A percentile compares a stretch with the other conserved stretches of the same genome.
These are phyloP conservation scores for Hemileccinum rubropunctum DNA, from an alignment of 768 basidiomycete genomes.

Conservation along the genomic window DNA sequence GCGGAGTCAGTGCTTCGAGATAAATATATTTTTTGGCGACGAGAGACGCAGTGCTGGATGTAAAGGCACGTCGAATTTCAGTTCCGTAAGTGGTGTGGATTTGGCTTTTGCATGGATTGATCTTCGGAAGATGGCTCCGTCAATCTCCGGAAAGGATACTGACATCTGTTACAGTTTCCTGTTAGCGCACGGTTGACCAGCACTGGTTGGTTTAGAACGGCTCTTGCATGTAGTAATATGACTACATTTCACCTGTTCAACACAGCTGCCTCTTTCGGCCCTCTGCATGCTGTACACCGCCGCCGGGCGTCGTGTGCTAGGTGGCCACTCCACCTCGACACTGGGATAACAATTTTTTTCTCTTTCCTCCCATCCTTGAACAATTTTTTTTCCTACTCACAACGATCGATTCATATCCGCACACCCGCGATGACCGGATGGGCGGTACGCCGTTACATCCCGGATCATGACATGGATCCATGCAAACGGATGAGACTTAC, in stretches of 20 bases:
- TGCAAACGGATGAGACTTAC: constrained; percentile 7
- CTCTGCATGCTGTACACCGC: background rate
- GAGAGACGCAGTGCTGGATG: constrained; percentile 3
- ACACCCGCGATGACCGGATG: constrained; percentile 30
- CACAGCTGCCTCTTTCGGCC: constrained; percentile 14
- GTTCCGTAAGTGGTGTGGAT: constrained; percentile 31
- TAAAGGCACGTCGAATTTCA: constrained; percentile 24
- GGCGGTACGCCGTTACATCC: constrained; percentile 22
- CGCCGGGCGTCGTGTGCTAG: background rate
- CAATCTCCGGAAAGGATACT: constrained; percentile 28
- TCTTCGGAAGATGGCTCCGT: constrained; percentile 32
- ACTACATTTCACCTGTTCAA: constrained; percentile 1
- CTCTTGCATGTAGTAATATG: constrained; percentile 14
- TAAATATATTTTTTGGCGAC: constrained; percentile 10
- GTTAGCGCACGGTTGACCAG: constrained; percentile 7
- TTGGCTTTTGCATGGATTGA: constrained; percentile 33
- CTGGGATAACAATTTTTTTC: background rate
- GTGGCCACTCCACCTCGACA: background rate
- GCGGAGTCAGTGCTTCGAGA: constrained; percentile 22
- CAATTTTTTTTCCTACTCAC: constrained; percentile 21
- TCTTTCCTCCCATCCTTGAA: constrained; percentile 5
- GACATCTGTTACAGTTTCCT: constrained; percentile 11
- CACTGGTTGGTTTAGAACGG: constrained; percentile 16
- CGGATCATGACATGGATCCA: constrained; percentile 26
- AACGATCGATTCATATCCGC: constrained; percentile 31